Base-by-base conservation (phyloP, 441 rosid species). In the Daphne laureola region DNA sequence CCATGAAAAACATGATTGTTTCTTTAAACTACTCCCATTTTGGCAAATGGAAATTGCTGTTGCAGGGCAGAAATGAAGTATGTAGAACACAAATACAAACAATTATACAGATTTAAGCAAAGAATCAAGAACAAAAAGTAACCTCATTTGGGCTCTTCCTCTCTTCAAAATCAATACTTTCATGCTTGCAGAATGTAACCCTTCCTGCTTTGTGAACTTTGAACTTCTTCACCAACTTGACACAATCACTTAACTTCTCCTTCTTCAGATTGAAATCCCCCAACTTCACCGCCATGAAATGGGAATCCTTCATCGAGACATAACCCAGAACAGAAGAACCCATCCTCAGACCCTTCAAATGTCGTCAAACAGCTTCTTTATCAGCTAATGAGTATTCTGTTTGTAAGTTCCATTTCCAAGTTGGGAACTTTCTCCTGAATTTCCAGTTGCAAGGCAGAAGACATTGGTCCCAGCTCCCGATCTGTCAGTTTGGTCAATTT, bases 71-170 rank as follows among this genome's bases (percentile, higher is more conserved):
- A n/a, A n/a, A 17, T 15, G 8, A 45, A 13, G 3, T 14, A 15
- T 7, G 0, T 2, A 26, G 1, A 56, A 46, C 54, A 17, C 16
- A 17, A 51, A 40, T 21, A 59, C 35, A 51, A 9, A 4, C 4
- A 45, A 31, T 14, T 47, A 35, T 16, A 11, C 17, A 40, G 40
- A 17, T 2, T 23, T 26, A 3, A 57, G 49, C 5, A 27, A 18
- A 18, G n/a, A 51, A 35, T 0, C 8, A 38, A 17, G 41, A 59
- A 41, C 57, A 21, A 35, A 17, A 26, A 27, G 5, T 57, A 73
- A 86, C 95, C 95, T 80, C 89, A 63, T 36, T 26, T 5, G 95
- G 95, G 73, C 97, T 86, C 43, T 74, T 73, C 77, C 97, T 82
- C 66, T 76, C 88, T 35, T 77, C 73, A 35, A 68, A 71, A 36